A percentile compares a stretch with the other conserved stretches of the same genome.
These are phyloP conservation scores for Tolypocladium tundrense DNA, from an alignment of 2,329 filamentous ascomycete genomes.

Conservation along the genomic window DNA sequence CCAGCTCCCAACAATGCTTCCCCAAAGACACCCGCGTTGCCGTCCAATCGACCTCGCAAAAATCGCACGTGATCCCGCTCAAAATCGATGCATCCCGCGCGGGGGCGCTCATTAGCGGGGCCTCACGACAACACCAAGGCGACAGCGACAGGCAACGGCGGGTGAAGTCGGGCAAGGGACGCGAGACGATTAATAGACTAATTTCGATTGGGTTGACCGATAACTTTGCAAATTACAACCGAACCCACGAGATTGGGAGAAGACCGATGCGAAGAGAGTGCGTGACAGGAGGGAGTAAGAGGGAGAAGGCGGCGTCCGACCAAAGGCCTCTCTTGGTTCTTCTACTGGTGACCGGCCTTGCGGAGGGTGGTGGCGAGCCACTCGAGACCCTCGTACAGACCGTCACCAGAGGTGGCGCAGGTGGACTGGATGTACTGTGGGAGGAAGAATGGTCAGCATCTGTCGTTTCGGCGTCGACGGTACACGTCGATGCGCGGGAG, in stretches of 20 bases:
- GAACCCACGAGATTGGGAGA: slow-evolving; percentile 35
- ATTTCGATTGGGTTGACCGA: slow-evolving; percentile 45
- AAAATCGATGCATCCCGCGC: background rate
- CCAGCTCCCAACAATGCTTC: background rate
- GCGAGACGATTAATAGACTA: slow-evolving; percentile 33
- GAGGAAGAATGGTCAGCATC: slow-evolving; percentile 6
- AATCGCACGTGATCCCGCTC: background rate
- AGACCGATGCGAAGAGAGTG: slow-evolving; percentile 28
- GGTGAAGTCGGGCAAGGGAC: slow-evolving; percentile 17
- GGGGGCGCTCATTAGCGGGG: slow-evolving; percentile 3
- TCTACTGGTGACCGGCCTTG: slow-evolving; percentile 60
- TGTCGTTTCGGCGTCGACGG: background rate
- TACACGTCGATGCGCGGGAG: background rate
- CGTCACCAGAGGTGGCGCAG: slow-evolving; percentile 96
- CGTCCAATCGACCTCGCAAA: background rate
- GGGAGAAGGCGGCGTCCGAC: slow-evolving; percentile 21
- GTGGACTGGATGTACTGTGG: slow-evolving; percentile 96
- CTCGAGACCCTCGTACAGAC: slow-evolving; percentile 98
- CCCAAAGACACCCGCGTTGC: background rate
- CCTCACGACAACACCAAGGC: slow-evolving; percentile 17
- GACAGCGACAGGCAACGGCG: slow-evolving; percentile 6
- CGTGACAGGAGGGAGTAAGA: slow-evolving; percentile 27
- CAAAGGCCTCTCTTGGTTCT: slow-evolving; percentile 21
- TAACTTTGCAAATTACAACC: slow-evolving; percentile 50
- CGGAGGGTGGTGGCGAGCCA: slow-evolving; percentile 78